A percentile compares a stretch with the other conserved stretches of the same genome.
phyloP scores from a whole-genome alignment of 2,329 filamentous ascomycete genomes.

The Lachnellula willkommii region DNA sequence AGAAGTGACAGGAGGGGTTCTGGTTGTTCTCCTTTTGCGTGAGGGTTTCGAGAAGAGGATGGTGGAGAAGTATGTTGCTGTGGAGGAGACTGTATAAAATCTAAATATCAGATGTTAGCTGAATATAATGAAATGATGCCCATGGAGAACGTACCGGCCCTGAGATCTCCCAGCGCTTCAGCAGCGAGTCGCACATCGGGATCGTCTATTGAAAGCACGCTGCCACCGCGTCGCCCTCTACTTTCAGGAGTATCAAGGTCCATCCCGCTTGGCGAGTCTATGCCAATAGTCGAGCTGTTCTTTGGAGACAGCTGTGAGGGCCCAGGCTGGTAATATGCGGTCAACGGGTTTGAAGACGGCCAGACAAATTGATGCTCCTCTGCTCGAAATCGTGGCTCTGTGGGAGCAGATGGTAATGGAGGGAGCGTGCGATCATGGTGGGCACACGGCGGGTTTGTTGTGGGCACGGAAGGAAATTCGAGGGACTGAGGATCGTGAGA shows the following conservation, averaged over 20 bases:
- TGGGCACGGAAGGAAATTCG: slow-evolving; percentile 25
- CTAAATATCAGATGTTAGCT: slow-evolving; percentile 34
- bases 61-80: slow-evolving; percentile 22
- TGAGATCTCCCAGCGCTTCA: slow-evolving; percentile 68
- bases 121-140: slow-evolving; percentile 7
- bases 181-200: slow-evolving; percentile 66
- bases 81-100: slow-evolving; percentile 62
- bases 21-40: slow-evolving; percentile 32
- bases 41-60: slow-evolving; percentile 32
- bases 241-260: slow-evolving; percentile 29
- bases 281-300: slow-evolving; percentile 8
- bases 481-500: slow-evolving; percentile 28
- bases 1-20: slow-evolving; percentile 83
- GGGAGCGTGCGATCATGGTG: slow-evolving; percentile 30
- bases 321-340: slow-evolving; percentile 31
- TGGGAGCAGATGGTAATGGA: slow-evolving; percentile 23
- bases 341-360: slow-evolving; percentile 32
- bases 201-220: slow-evolving; percentile 48
- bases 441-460: slow-evolving; percentile 24
- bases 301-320: slow-evolving; percentile 29
- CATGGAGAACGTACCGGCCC: slow-evolving; percentile 53
- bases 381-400: slow-evolving; percentile 20
- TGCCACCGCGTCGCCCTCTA: slow-evolving; percentile 26
- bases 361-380: slow-evolving; percentile 27
- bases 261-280: slow-evolving; percentile 28